Percentiles rank a stretch among this genome's conserved stretches.
Evolutionary conservation across 345 rosid genomes (phyloP).

Genomic region (Bruguiera sexangula): DNA sequence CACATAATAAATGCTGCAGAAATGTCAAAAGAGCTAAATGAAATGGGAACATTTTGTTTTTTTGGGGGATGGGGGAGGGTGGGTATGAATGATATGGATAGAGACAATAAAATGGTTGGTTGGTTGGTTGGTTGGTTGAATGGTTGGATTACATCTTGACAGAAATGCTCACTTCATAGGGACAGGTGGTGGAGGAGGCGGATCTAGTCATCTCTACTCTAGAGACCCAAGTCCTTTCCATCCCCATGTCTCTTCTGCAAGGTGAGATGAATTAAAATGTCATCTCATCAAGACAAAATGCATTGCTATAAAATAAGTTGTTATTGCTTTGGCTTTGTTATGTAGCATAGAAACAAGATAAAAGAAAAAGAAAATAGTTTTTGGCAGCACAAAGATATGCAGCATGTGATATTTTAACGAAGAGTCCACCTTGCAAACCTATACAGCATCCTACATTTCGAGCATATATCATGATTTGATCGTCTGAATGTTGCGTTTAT

Average conservation of each 20-base stretch:
- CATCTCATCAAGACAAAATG: no score
- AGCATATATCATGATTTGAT: no score
- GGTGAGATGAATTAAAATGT: constrained; percentile 31
- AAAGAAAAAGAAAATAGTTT: no score
- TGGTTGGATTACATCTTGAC: constrained; percentile 23
- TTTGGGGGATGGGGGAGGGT: neutral
- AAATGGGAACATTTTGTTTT: neutral
- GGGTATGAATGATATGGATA: constrained; percentile 8
- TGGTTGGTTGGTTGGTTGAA: constrained; percentile 29
- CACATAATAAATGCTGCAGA: neutral
- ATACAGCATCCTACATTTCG: no score
- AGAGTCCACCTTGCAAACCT: no score
- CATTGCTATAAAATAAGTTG: no score
- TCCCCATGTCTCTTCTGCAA: constrained; percentile 33
- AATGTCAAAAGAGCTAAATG: constrained; percentile 4
- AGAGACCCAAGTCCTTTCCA: neutral
- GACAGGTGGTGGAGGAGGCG: constrained; percentile 28
- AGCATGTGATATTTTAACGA: no score
- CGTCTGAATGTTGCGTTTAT: no score
- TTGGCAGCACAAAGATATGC: no score
- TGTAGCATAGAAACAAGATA: no score
- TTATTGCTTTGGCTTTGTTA: no score
- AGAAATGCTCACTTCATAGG: constrained; percentile 17
- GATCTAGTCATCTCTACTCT: neutral
- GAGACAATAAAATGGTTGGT: constrained; percentile 41